A percentile compares a stretch with the other conserved stretches of the same genome.
Evolutionary conservation across 2,329 filamentous ascomycete genomes (phyloP).

Genomic region (Trichoderma aggressivum): DNA sequence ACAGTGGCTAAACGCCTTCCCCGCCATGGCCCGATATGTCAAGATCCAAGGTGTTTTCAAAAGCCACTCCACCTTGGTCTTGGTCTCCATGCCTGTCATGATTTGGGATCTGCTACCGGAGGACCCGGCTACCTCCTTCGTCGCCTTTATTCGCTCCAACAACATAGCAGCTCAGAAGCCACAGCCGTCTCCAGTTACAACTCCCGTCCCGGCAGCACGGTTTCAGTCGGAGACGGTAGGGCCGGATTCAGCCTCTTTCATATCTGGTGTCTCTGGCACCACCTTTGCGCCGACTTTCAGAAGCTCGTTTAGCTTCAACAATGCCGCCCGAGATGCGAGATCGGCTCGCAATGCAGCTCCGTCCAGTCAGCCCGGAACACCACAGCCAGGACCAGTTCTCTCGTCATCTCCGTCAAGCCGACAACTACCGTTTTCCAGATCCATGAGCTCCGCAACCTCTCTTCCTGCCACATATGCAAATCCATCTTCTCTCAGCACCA

Average conservation of each 20-base stretch:
- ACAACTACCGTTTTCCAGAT: conserved; percentile 22
- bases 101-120: conserved; percentile 59
- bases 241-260: conserved; percentile 29
- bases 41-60: conserved; percentile 61
- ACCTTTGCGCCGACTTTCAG: conserved; percentile 30
- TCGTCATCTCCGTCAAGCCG: conserved; percentile 26
- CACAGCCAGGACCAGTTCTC: conserved; percentile 19
- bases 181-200: conserved; percentile 23
- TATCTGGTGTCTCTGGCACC: conserved; percentile 34
- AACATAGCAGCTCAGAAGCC: conserved; percentile 43
- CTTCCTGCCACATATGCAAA: conserved; percentile 24
- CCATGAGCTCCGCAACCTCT: conserved; percentile 27
- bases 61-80: conserved; percentile 56
- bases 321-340: neutral
- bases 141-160: conserved; percentile 58
- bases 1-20: conserved; percentile 54
- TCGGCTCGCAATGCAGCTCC: conserved; percentile 17
- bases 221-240: conserved; percentile 23
- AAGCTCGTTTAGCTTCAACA: neutral
- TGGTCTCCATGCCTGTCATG: conserved; percentile 57
- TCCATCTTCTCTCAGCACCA: conserved; percentile 22
- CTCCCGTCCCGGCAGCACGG: conserved; percentile 25
- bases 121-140: conserved; percentile 54
- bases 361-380: conserved; percentile 24
- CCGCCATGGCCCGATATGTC: conserved; percentile 56